Evolutionary conservation across 345 rosid species (phyloP), one percentile per base, ranked within the genome.

Genomic region (Eucalyptus rudis): DNA sequence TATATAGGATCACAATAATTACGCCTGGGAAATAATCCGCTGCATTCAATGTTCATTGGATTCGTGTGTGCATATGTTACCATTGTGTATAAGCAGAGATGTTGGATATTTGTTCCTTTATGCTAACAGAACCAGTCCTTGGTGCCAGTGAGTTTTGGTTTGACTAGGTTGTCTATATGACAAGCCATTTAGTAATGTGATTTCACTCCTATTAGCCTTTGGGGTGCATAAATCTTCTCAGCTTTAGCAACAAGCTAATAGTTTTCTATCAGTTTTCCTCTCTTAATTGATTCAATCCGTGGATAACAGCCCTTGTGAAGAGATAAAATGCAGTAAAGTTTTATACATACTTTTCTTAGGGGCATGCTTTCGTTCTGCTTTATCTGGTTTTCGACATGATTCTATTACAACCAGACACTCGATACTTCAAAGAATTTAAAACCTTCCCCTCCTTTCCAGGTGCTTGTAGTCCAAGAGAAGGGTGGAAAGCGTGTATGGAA

Each of bases 391-490:
- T 50, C 51, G 8, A 3, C 7, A 10, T 17, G 25, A 52, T 88
- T 31, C 62, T n/a, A 8, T 13, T 86, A 54, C 27, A 17, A 86
- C 25, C 51, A 15, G 25, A 44, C 22, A 29, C 51, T 62, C n/a
- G 20, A 40, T 71, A 43, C 16, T 87, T 86, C 29, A 81, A 84
- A 40, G 86, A 66, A 7, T 86, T 66, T 88, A 56, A 36, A 36
- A 40, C 15, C 47, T 62, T 76, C 31, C 33, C 8, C 62, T 54
- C 15, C 49, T 86, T 44, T 58, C 29, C 87, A 96, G 98, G 93
- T 97, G 71, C 97, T 97, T 27, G 99, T 97, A 54, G 99, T 97
- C 62, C 95, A 94, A 90, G 99, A 97, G 89, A 95, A 88, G 8
- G 81, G 33, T 56, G 99, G 99, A 33, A 88, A 52, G 47, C 96